A percentile compares a stretch with the other conserved stretches of the same genome.
Evolutionary conservation across 2,329 filamentous ascomycete species (phyloP).

Genomic region (Ophiostoma piceae): DNA sequence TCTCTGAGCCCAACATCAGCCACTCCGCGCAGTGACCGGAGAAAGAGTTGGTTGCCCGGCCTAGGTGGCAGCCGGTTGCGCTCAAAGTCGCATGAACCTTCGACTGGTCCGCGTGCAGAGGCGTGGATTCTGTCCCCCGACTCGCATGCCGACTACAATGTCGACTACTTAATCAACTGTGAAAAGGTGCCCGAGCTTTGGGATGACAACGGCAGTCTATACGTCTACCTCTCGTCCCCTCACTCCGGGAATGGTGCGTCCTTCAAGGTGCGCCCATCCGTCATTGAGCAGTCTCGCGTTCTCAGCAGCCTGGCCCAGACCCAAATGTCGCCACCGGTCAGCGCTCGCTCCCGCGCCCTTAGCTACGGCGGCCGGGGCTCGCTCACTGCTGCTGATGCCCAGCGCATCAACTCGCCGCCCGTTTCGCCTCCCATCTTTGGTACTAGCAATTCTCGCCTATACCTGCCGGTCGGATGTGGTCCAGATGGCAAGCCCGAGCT

Average conservation of each 20-base stretch:
- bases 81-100: slow-evolving; percentile 43
- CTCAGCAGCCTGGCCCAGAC: slow-evolving; percentile 50
- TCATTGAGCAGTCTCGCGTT: slow-evolving; percentile 50
- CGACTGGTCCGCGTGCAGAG: slow-evolving; percentile 21
- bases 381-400: slow-evolving; percentile 48
- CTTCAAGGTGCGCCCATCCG: slow-evolving; percentile 54
- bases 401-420: slow-evolving; percentile 34
- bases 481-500: slow-evolving; percentile 38
- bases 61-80: slow-evolving; percentile 41
- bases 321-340: slow-evolving; percentile 37
- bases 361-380: slow-evolving; percentile 47
- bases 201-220: slow-evolving; percentile 55
- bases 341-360: slow-evolving; percentile 35
- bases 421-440: slow-evolving; percentile 38
- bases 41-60: slow-evolving; percentile 52
- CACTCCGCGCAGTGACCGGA: slow-evolving; percentile 39
- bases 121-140: slow-evolving; percentile 53
- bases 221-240: slow-evolving; percentile 53
- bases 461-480: slow-evolving; percentile 45
- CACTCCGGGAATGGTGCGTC: slow-evolving; percentile 49
- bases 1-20: slow-evolving; percentile 39
- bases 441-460: slow-evolving; percentile 45
- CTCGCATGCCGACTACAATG: slow-evolving; percentile 52
- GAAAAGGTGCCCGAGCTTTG: slow-evolving; percentile 63
- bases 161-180: slow-evolving; percentile 45